Percentiles rank a stretch among this genome's conserved stretches.
These are phyloP conservation scores for Rosa lucieae DNA, from an alignment of 306 rosid genomes.

Conservation along the genomic window DNA sequence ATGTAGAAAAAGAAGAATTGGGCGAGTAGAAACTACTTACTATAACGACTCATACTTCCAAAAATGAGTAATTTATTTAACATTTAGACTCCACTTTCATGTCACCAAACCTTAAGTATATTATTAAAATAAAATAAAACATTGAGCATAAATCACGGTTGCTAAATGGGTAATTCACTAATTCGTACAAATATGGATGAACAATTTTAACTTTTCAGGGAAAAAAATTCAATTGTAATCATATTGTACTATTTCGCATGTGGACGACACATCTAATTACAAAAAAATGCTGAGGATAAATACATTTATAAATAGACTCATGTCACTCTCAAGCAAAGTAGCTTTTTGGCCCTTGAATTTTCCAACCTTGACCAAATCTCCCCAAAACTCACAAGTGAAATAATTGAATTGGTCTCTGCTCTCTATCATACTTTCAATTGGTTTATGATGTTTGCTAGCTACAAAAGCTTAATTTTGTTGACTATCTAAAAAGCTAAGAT, in stretches of 20 bases:
- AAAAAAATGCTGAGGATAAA: neutral
- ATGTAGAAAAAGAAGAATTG: too few relatives aligned
- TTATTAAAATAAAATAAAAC: too few relatives aligned
- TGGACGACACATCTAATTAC: neutral
- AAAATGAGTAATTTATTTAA: neutral
- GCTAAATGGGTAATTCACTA: neutral
- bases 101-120: neutral
- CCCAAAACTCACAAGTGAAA: neutral
- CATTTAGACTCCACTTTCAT: neutral
- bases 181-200: neutral
- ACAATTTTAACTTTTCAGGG: neutral
- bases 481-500: neutral
- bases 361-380: slow-evolving; percentile 30
- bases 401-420: slow-evolving; percentile 15
- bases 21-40: too few relatives aligned
- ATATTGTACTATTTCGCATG: neutral
- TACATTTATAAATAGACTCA: neutral
- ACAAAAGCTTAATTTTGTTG: slow-evolving; percentile 28
- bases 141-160: slow-evolving; percentile 9
- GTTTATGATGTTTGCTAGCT: slow-evolving; percentile 20
- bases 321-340: slow-evolving; percentile 16
- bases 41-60: neutral
- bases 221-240: neutral
- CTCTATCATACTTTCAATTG: slow-evolving; percentile 22
- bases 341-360: slow-evolving; percentile 32